Evolutionary conservation across 148 eudicot genomes (phyloP).

Genomic region (Arbutus unedo): DNA sequence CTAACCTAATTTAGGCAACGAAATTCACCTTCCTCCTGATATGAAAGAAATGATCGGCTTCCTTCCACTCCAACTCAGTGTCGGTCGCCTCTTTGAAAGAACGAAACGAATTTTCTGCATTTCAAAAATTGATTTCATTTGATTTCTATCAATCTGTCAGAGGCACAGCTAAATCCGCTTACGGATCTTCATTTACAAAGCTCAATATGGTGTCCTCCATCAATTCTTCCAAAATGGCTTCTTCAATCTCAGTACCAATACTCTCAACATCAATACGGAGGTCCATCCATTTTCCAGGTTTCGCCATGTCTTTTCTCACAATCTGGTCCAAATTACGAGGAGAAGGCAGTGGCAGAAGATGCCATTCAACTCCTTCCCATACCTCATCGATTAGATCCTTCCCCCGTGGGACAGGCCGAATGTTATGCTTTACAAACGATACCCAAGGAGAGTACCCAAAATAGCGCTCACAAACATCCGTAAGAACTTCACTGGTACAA

Average conservation of each 20-base stretch:
- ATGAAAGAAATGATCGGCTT: neutral
- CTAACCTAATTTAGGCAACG: neutral
- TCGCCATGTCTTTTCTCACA: conserved; percentile 46
- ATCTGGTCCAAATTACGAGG: conserved; percentile 56
- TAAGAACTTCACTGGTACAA: conserved; percentile 61
- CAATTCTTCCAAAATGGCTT: conserved; percentile 61
- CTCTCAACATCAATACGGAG: conserved; percentile 40
- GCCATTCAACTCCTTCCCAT: conserved; percentile 69
- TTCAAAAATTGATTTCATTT: conserved; percentile 5
- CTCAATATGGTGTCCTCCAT: conserved; percentile 47
- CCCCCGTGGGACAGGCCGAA: conserved; percentile 40
- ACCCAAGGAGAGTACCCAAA: conserved; percentile 44
- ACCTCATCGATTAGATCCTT: conserved; percentile 58
- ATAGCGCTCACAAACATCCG: conserved; percentile 53
- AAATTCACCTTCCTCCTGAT: neutral
- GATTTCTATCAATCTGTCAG: conserved; percentile 13
- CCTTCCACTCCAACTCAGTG: neutral
- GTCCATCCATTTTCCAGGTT: conserved; percentile 55
- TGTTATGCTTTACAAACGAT: conserved; percentile 38
- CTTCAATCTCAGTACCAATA: conserved; percentile 52
- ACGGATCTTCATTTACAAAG: conserved; percentile 20
- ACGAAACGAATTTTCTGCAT: neutral
- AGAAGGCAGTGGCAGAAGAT: conserved; percentile 37
- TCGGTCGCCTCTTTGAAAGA: neutral
- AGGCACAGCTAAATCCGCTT: conserved; percentile 7